A percentile compares a stretch with the other conserved stretches of the same genome.
phyloP scores from a whole-genome alignment of 805 yeast species.

The Grigorovia transvaalensis region DNA sequence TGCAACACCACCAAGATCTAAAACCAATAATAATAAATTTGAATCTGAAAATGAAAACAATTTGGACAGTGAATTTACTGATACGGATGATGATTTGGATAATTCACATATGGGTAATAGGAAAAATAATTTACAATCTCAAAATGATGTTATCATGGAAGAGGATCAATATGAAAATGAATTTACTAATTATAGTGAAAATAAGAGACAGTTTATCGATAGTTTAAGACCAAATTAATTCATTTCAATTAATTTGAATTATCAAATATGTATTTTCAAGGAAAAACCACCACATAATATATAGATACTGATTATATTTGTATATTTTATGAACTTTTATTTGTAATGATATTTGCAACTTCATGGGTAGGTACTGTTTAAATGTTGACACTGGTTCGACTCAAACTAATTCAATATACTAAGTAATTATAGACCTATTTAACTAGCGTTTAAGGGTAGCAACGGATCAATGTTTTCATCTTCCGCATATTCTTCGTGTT shows the following conservation, averaged over 20 bases:
- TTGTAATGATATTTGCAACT: neutral
- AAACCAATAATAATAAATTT: neutral
- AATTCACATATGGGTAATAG: conserved; percentile 1
- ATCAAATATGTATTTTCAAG: neutral
- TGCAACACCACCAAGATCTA: conserved; percentile 5
- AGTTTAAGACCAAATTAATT: conserved; percentile 31
- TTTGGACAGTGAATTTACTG: neutral
- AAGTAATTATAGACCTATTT: neutral
- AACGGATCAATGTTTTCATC: conserved; percentile 4
- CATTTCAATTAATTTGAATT: no score
- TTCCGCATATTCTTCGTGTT: neutral
- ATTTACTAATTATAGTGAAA: conserved; percentile 36
- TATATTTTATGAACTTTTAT: neutral
- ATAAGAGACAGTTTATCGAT: conserved; percentile 33
- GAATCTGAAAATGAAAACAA: neutral
- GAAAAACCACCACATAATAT: neutral
- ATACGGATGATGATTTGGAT: neutral
- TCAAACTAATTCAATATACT: neutral
- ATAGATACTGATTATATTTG: neutral
- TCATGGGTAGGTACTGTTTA: no score
- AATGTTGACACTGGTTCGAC: no score
- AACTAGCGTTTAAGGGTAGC: conserved; percentile 5
- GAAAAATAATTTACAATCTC: neutral
- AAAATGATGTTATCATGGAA: conserved; percentile 23
- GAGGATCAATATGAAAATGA: conserved; percentile 38